phyloP scores from a whole-genome alignment of 805 yeast species.

The Lipomyces anomalus region DNA sequence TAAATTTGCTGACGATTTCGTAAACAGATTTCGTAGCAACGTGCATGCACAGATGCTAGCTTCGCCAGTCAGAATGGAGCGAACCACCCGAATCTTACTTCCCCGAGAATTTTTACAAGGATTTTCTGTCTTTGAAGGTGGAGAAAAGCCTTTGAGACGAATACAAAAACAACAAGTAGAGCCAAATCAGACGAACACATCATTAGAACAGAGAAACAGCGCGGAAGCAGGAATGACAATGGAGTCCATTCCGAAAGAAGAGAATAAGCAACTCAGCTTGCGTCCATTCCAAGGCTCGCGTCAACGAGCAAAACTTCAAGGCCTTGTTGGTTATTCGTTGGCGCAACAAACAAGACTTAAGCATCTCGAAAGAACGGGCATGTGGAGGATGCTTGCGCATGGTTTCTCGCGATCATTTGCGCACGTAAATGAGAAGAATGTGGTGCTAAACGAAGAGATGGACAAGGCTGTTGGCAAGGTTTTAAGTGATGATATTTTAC shows the following conservation, averaged over 20 bases:
- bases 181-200: neutral
- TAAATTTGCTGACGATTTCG: neutral
- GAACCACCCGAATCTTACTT: neutral
- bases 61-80: neutral
- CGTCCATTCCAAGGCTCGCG: neutral
- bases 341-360: too few relatives aligned
- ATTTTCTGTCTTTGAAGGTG: neutral
- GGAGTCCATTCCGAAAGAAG: neutral
- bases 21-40: neutral
- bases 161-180: neutral
- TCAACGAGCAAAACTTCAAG: neutral
- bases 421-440: too few relatives aligned
- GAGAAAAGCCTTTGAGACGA: neutral
- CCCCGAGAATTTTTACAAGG: neutral
- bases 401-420: too few relatives aligned
- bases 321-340: too few relatives aligned
- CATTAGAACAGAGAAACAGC: neutral
- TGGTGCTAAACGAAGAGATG: too few relatives aligned
- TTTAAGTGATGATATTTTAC: too few relatives aligned
- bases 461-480: too few relatives aligned
- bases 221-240: neutral
- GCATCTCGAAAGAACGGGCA: too few relatives aligned
- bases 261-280: neutral
- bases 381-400: too few relatives aligned
- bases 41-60: neutral